Evolutionary conservation across 768 basidiomycete genomes (phyloP).

Genomic region (Tubosaeta sp.): DNA sequence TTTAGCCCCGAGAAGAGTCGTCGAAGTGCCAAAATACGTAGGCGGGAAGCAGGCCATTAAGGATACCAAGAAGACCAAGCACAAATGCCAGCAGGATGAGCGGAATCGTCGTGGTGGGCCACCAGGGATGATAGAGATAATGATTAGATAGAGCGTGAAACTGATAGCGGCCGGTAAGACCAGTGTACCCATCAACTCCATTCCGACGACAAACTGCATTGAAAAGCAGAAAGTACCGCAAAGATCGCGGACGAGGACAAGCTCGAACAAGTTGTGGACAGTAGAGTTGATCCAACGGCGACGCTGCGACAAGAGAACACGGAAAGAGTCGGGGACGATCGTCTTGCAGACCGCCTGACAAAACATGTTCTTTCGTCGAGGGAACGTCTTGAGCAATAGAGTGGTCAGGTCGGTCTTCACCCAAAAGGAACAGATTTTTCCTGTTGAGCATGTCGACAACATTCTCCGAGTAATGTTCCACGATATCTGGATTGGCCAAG

Average conservation of each 20-base stretch:
- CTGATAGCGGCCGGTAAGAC: slow-evolving; percentile 96
- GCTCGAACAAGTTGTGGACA: slow-evolving; percentile 94
- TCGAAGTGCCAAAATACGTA: slow-evolving; percentile 99
- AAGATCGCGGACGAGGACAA: slow-evolving; percentile 92
- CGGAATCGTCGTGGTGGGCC: slow-evolving; percentile 80
- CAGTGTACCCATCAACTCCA: slow-evolving; percentile 95
- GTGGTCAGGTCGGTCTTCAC: slow-evolving; percentile 99
- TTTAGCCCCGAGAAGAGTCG: slow-evolving; percentile 98
- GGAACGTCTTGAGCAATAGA: slow-evolving; percentile 97
- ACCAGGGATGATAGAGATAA: slow-evolving; percentile 80
- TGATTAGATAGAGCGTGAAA: slow-evolving; percentile 92
- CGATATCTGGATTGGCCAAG: slow-evolving; percentile 96
- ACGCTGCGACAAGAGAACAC: slow-evolving; percentile 89
- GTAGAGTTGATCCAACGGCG: slow-evolving; percentile 99
- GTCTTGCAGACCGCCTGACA: slow-evolving; percentile 99
- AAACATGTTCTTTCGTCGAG: slow-evolving; percentile 98
- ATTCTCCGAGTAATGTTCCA: slow-evolving; percentile 99
- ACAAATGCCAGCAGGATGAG: slow-evolving; percentile 91
- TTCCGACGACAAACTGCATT: slow-evolving; percentile 98
- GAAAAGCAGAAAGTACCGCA: slow-evolving; percentile 99
- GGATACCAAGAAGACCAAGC: slow-evolving; percentile 89
- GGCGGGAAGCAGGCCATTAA: slow-evolving; percentile 91
- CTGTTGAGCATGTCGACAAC: slow-evolving; percentile 99
- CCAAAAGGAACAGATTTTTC: slow-evolving; percentile 95
- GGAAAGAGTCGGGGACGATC: slow-evolving; percentile 94